phyloP scores from a whole-genome alignment of 2,329 filamentous ascomycete species.

The Cladophialophora psammophila region DNA sequence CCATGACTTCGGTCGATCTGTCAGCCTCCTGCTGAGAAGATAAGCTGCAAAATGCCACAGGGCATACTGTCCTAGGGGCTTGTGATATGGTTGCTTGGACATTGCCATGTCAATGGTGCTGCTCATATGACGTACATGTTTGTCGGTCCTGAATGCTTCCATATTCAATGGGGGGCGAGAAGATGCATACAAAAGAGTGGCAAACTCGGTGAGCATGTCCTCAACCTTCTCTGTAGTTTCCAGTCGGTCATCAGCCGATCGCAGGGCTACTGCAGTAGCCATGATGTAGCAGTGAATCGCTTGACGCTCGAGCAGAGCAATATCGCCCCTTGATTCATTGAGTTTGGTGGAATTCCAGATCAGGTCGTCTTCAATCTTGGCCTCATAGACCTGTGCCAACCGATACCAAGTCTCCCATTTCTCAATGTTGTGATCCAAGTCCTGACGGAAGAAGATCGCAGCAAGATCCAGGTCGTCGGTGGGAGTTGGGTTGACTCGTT shows the following conservation, averaged over 20 bases:
- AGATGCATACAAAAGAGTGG: slow-evolving; percentile 71
- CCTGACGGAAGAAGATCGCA: slow-evolving; percentile 78
- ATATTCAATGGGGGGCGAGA: slow-evolving; percentile 72
- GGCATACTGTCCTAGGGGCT: slow-evolving; percentile 62
- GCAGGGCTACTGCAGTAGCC: slow-evolving; percentile 69
- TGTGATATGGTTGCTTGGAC: slow-evolving; percentile 64
- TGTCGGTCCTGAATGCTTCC: slow-evolving; percentile 69
- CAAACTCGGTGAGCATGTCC: slow-evolving; percentile 73
- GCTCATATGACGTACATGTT: slow-evolving; percentile 68
- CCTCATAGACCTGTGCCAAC: slow-evolving; percentile 84
- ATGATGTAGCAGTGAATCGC: slow-evolving; percentile 83
- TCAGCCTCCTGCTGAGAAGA: slow-evolving; percentile 66
- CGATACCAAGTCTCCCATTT: slow-evolving; percentile 93
- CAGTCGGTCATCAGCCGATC: slow-evolving; percentile 61
- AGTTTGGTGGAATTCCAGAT: slow-evolving; percentile 91
- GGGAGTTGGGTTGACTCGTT: slow-evolving; percentile 77
- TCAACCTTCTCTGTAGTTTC: slow-evolving; percentile 65
- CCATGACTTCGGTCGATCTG: slow-evolving; percentile 68
- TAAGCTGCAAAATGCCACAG: slow-evolving; percentile 71
- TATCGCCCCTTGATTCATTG: slow-evolving; percentile 78
- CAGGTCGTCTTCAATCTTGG: slow-evolving; percentile 84
- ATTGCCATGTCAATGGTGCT: slow-evolving; percentile 60
- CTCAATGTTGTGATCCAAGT: slow-evolving; percentile 80
- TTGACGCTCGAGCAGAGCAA: slow-evolving; percentile 77
- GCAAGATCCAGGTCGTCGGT: slow-evolving; percentile 86